Evolutionary conservation across 2,329 filamentous ascomycete species (phyloP), one percentile per base, ranked within the genome.

Genomic region (Cladophialophora psammophila): DNA sequence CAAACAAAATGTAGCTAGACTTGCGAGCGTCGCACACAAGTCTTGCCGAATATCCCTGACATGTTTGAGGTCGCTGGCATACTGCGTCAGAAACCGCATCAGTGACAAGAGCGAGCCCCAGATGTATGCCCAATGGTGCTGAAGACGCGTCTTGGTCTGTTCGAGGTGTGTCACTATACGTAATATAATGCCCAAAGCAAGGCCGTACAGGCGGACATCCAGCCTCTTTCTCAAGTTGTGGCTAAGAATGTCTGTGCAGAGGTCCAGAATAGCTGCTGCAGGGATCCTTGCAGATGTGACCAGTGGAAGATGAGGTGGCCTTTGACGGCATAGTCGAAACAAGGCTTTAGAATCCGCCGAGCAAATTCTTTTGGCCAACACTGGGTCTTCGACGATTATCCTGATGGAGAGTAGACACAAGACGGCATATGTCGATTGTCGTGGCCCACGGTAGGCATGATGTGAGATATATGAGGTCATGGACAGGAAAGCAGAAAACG

Each of bases 41-140:
- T 86, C 87, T 52, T 90, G 85, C 32, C 67, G 66, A n/a, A 94
- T 90, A 68, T 90, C 87, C 2, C 87, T 81, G 50, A 92, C 81
- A 35, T 70, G 60, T 35, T 58, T 66, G 34, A 99, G 82, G 73
- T 97, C 94, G 5, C 87, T 81, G 3, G 90, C 87, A 76, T 99
- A 99, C 32, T 91, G 94, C 2, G 91, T 93, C 53, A 98, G 84
- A 81, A 99, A 99, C 52, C 93, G 91, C 71, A 97, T 88, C 26
- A 99, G 89, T 5, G 92, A 91, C 10, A 98, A 86, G 3, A 99
- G 84, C 1, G 92, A 92, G 59, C 94, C 90, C 88, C 97, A 99
- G 34, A 99, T 86, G 74, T 98, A 94, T 0, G 93, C 89, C 95
- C 95, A 99, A 80, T 99, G 95, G 77, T 97, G 97, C 15, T 84